Percentiles rank a stretch among this genome's conserved stretches.
Evolutionary conservation across 768 basidiomycete genomes (phyloP).

Genomic region (Rhizopogon roseolus): DNA sequence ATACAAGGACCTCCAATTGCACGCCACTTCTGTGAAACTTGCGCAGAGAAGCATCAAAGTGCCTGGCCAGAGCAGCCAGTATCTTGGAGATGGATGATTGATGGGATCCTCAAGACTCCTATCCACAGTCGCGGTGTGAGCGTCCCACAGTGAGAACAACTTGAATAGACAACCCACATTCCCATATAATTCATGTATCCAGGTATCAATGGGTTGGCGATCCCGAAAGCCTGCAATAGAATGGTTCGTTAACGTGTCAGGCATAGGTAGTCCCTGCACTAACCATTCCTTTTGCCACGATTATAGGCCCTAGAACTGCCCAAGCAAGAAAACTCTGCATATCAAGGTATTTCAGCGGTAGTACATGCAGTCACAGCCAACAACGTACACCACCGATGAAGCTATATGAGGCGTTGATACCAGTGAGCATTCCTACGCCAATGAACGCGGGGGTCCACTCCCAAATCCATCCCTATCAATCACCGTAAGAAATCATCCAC

Average conservation of each 20-base stretch:
- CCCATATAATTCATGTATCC: slow-evolving; percentile 8
- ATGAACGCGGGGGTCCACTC: slow-evolving; percentile 46
- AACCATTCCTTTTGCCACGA: slow-evolving; percentile 46
- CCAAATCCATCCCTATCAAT: slow-evolving; percentile 7
- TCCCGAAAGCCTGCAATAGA: slow-evolving; percentile 3
- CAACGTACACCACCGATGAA: slow-evolving; percentile 37
- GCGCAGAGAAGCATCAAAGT: slow-evolving; percentile 49
- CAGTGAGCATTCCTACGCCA: slow-evolving; percentile 52
- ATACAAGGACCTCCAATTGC: slow-evolving; percentile 5
- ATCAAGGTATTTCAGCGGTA: slow-evolving; percentile 1
- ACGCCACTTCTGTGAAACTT: slow-evolving; percentile 7
- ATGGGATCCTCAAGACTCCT: slow-evolving; percentile 38
- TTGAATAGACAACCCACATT: neutral
- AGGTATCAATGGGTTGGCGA: neutral
- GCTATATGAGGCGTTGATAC: slow-evolving; percentile 50
- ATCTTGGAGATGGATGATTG: slow-evolving; percentile 44
- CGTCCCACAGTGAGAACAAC: neutral
- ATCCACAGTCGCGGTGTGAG: neutral
- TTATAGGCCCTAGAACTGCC: slow-evolving; percentile 53
- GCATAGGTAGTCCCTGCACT: neutral
- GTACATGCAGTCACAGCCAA: neutral
- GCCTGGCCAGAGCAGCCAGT: slow-evolving; percentile 38
- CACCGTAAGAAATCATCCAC: neutral
- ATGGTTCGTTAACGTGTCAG: neutral
- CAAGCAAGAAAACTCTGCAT: slow-evolving; percentile 49